Evolutionary conservation across 495 filamentous ascomycete species (phyloP).

Genomic region (Halenospora varia): DNA sequence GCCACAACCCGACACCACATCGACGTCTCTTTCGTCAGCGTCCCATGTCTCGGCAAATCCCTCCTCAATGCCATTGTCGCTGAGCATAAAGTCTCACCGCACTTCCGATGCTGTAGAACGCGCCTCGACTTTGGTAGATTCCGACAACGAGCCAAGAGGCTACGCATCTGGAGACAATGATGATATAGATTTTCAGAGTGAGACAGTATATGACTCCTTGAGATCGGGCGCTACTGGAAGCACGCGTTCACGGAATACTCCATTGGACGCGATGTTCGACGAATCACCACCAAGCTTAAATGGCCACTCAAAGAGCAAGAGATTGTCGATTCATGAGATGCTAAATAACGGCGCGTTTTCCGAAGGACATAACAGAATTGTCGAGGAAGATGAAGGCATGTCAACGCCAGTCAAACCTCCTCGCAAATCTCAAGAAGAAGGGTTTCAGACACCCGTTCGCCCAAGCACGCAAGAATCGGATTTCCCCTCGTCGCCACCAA

Average conservation of each 20-base stretch:
- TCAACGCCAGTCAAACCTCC: constrained; percentile 49
- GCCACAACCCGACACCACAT: constrained; percentile 14
- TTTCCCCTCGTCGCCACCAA: constrained; percentile 21
- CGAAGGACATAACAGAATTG: constrained; percentile 51
- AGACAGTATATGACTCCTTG: constrained; percentile 88
- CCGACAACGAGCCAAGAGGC: constrained; percentile 73
- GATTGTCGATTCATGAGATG: constrained; percentile 22
- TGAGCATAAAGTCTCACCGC: constrained; percentile 8
- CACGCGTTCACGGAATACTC: constrained; percentile 46
- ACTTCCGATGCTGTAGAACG: constrained; percentile 47
- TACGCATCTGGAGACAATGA: constrained; percentile 78
- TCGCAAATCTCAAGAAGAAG: constrained; percentile 15
- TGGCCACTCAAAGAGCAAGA: constrained; percentile 18
- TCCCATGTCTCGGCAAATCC: constrained; percentile 8
- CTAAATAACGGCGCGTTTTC: constrained; percentile 32
- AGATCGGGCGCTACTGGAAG: constrained; percentile 72
- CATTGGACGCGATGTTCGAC: constrained; percentile 86
- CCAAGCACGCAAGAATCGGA: constrained; percentile 7
- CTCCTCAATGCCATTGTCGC: constrained; percentile 9
- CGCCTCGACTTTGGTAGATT: constrained; percentile 76
- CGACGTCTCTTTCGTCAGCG: constrained; percentile 14
- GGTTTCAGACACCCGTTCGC: constrained; percentile 19
- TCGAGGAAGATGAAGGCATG: constrained; percentile 61
- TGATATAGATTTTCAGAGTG: constrained; percentile 80
- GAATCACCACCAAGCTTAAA: constrained; percentile 51